A percentile compares a stretch with the other conserved stretches of the same genome.
Conservation (phyloP, 495 filamentous ascomycete species). For the Penicillium fimorum region DNA sequence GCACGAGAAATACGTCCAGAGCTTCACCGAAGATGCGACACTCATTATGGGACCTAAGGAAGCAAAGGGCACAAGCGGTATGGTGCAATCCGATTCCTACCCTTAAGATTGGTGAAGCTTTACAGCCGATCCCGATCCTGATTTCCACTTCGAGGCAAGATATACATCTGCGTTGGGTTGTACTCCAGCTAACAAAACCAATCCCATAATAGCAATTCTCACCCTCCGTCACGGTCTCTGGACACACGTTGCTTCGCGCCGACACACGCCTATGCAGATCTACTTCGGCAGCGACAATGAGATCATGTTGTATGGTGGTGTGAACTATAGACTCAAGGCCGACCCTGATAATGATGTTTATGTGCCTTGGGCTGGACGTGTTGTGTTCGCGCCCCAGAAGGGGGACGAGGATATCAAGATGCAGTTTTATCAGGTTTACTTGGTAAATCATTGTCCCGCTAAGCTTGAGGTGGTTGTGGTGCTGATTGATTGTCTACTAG, state of each 20-base stretch:
- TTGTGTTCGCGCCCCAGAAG: conserved; percentile 44
- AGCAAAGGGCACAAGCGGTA: conserved; percentile 51
- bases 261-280: conserved; percentile 50
- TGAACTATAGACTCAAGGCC: conserved; percentile 54
- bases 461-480: not conserved
- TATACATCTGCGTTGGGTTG: not conserved
- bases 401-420: conserved; percentile 50
- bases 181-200: not conserved
- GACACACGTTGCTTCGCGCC: conserved; percentile 52
- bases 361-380: conserved; percentile 55
- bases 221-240: conserved; percentile 55
- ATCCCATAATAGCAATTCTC: conserved; percentile 49
- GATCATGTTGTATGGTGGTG: conserved; percentile 62
- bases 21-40: conserved; percentile 55
- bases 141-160: not conserved
- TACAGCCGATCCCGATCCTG: not conserved
- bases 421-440: conserved; percentile 65
- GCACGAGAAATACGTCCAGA: conserved; percentile 55
- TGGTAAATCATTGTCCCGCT: conserved; percentile 37
- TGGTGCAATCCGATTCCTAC: conserved; percentile 3
- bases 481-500: conserved; percentile 18
- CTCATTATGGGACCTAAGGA: conserved; percentile 57
- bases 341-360: conserved; percentile 44
- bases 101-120: not conserved
- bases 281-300: conserved; percentile 53